Evolutionary conservation across 2,329 filamentous ascomycete species (phyloP).

Genomic region (Alternaria triticimaculans): DNA sequence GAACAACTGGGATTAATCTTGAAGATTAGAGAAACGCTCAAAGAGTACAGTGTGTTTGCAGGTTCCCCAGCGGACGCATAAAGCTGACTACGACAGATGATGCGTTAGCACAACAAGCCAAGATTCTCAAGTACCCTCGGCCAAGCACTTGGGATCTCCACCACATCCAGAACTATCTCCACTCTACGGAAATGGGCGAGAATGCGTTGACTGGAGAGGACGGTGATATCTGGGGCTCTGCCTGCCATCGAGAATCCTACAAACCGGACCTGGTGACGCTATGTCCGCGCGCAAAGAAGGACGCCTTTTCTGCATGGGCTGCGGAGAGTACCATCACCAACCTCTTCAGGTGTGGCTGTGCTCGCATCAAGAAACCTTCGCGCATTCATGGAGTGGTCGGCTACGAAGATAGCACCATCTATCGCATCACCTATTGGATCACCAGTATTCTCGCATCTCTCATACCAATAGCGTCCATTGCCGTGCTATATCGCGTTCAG

Average conservation of each 20-base stretch:
- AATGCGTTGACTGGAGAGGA: neutral
- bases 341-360: neutral
- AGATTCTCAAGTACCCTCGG: neutral
- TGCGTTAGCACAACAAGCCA: neutral
- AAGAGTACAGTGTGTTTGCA: neutral
- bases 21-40: neutral
- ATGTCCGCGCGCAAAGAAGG: neutral
- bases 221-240: neutral
- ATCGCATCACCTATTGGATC: neutral
- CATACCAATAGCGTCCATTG: neutral
- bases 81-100: neutral
- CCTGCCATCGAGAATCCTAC: neutral
- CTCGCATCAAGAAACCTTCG: neutral
- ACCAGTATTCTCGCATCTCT: conserved; percentile 1
- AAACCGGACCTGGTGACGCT: neutral
- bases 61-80: neutral
- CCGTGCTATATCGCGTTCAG: neutral
- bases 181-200: neutral
- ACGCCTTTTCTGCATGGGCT: neutral
- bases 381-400: neutral
- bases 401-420: neutral
- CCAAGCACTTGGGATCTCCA: neutral
- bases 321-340: neutral
- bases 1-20: neutral
- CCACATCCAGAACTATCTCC: neutral